phyloP scores from a whole-genome alignment of 139 green algal species.

The Microglena sp. region DNA sequence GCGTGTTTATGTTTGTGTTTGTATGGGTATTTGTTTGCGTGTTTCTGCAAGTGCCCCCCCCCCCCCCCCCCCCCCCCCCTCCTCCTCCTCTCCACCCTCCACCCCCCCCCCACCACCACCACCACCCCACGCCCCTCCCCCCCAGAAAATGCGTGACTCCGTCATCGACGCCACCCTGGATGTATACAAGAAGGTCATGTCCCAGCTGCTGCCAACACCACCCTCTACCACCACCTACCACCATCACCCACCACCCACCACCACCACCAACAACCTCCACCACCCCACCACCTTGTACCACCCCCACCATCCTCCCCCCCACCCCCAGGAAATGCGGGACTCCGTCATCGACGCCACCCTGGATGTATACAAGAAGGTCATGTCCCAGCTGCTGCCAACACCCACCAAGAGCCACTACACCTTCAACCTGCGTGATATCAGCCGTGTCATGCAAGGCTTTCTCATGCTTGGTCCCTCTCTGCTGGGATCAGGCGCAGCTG shows the following conservation, averaged over 20 bases:
- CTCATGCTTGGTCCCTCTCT: slow-evolving; percentile 36
- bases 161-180: slow-evolving; percentile 36
- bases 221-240: too few species aligned
- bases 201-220: slow-evolving; percentile 23
- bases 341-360: slow-evolving; percentile 32
- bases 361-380: slow-evolving; percentile 36
- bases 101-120: too few species aligned
- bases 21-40: too few species aligned
- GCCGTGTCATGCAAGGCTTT: slow-evolving; percentile 64
- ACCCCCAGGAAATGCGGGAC: slow-evolving; percentile 27
- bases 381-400: slow-evolving; percentile 55
- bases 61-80: too few species aligned
- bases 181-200: slow-evolving; percentile 28
- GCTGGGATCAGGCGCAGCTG: slow-evolving; percentile 6
- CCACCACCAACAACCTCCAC: too few species aligned
- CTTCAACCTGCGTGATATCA: slow-evolving; percentile 80
- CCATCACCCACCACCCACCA: too few species aligned
- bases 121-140: too few species aligned
- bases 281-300: too few species aligned
- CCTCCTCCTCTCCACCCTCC: too few species aligned
- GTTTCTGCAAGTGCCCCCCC: too few species aligned
- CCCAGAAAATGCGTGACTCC: slow-evolving; percentile 23
- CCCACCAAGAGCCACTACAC: slow-evolving; percentile 74
- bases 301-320: too few species aligned
- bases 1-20: too few species aligned